Percentiles rank a stretch among this genome's conserved stretches.
Conservation (phyloP, 2,329 filamentous ascomycete genomes). For the Arthroderma sp. region DNA sequence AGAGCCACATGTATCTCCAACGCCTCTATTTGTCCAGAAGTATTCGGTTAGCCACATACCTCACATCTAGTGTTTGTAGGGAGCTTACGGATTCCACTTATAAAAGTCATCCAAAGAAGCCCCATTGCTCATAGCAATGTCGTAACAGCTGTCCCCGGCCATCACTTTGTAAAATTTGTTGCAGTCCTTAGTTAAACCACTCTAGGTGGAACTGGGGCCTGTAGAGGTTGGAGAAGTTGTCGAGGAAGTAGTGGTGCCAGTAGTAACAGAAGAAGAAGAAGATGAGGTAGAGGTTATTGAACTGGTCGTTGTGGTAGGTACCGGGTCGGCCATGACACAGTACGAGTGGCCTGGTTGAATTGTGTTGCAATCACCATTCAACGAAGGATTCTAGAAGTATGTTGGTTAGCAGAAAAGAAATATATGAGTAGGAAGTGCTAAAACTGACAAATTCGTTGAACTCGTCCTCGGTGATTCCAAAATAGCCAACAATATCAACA, state of each 20-base stretch:
- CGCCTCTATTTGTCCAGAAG: background rate
- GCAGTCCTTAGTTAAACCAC: background rate
- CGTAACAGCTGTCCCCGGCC: background rate
- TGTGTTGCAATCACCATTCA: background rate
- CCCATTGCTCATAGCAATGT: background rate
- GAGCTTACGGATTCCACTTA: slow-evolving; percentile 20
- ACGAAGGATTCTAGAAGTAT: background rate
- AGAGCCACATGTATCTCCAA: background rate
- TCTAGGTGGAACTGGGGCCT: background rate
- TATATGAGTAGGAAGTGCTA: background rate
- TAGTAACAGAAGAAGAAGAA: too few relatives aligned
- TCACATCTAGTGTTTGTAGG: too few relatives aligned
- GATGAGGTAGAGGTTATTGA: background rate
- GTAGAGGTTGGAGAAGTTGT: background rate
- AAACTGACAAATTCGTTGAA: background rate
- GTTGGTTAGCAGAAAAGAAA: background rate
- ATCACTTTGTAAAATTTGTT: background rate
- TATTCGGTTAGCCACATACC: too few relatives aligned
- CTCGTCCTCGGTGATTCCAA: background rate
- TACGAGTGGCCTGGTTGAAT: background rate
- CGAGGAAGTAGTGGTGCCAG: background rate
- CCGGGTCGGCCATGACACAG: background rate
- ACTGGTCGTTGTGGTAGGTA: background rate
- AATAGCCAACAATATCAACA: background rate
- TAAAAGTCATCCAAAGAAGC: slow-evolving; percentile 11